These are phyloP conservation scores for Ophiocordyceps camponoti-leonardi DNA, from an alignment of 2,329 filamentous ascomycete species.

Conservation along the genomic window DNA sequence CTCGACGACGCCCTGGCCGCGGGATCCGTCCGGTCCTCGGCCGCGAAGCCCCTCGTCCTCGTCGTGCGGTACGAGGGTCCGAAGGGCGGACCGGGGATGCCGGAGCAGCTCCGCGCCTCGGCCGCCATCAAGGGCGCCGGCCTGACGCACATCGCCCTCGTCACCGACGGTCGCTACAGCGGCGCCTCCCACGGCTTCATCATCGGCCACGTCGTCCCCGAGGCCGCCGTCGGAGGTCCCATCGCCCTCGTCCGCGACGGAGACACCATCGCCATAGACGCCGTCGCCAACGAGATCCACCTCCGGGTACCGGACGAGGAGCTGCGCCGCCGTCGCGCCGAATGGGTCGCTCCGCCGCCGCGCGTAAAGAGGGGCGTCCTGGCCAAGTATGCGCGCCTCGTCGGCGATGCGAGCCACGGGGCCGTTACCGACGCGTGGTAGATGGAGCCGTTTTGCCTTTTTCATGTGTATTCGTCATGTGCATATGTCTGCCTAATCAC, in stretches of 20 bases:
- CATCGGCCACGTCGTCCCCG: constrained; percentile 75
- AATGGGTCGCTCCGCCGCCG: constrained; percentile 44
- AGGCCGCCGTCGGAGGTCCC: constrained; percentile 71
- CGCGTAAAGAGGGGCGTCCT: constrained; percentile 47
- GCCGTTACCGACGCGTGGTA: constrained; percentile 33
- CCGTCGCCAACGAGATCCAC: constrained; percentile 53
- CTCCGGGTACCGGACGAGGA: constrained; percentile 50
- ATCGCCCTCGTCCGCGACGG: constrained; percentile 72
- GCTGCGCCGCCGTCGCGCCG: constrained; percentile 35
- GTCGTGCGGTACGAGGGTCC: constrained; percentile 89
- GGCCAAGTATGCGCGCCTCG: constrained; percentile 48
- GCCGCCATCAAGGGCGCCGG: constrained; percentile 86
- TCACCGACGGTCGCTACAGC: constrained; percentile 61
- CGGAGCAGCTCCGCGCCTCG: constrained; percentile 81
- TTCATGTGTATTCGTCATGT: too few species aligned
- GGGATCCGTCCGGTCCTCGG: constrained; percentile 63
- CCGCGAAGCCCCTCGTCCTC: constrained; percentile 58
- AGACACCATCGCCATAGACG: constrained; percentile 67
- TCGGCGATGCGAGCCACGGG: constrained; percentile 40
- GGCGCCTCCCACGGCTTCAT: constrained; percentile 76
- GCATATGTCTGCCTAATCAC: too few species aligned
- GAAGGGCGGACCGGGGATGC: constrained; percentile 87
- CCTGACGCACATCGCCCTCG: constrained; percentile 56
- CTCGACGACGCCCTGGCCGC: constrained; percentile 62
- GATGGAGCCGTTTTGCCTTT: too few species aligned